Base-by-base conservation (phyloP, 345 rosid species). In the Sonneratia caseolaris region DNA sequence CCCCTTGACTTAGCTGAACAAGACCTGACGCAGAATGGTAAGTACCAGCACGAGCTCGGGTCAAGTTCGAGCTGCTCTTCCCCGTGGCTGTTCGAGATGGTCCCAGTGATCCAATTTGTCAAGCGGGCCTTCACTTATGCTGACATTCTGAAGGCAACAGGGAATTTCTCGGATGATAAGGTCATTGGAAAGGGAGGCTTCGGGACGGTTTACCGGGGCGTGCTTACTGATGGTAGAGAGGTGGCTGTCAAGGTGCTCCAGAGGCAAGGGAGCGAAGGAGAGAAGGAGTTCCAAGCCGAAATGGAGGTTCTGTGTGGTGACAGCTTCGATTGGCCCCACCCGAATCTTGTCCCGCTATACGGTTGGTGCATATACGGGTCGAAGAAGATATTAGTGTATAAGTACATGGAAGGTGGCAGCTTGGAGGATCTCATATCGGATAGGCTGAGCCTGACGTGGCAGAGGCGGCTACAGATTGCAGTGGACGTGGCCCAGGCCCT, bases 221-320 rank as follows among this genome's bases (percentile, higher is more conserved):
- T 82, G 42, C 78, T 94, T 59, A 95, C 95, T 3, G 94, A 89
- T 51, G 97, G 97, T 24, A 85, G 93, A 80, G 83, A 88, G 76
- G 93, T 94, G 38, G 98, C 98, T 38, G 91, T 94, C 22, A 94
- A 94, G 83, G 90, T 88, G 85, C 90, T 88, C 14, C 97, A 87
- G 69, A 85, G 92, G 49, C 87, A 90, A 83, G 98, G 96, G 71
- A 75, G 70, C 1, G 96, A 94, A 67, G 98, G 97, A 0, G 98
- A 94, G 79, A 90, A 74, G 71, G 98, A 91, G 70, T 91, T 94
- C 75, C 83, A 82, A 69, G 86, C 97, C 9, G 98, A 94, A 76
- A 94, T 94, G 98, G 98, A 91, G 77, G 95, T 91, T n/a, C 73
- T 91, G 18, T 78, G 87, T 45, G 92, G 93, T 38, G 86, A 87